These are phyloP conservation scores for Ogataea pini DNA, from an alignment of 805 yeast genomes.

Conservation along the genomic window DNA sequence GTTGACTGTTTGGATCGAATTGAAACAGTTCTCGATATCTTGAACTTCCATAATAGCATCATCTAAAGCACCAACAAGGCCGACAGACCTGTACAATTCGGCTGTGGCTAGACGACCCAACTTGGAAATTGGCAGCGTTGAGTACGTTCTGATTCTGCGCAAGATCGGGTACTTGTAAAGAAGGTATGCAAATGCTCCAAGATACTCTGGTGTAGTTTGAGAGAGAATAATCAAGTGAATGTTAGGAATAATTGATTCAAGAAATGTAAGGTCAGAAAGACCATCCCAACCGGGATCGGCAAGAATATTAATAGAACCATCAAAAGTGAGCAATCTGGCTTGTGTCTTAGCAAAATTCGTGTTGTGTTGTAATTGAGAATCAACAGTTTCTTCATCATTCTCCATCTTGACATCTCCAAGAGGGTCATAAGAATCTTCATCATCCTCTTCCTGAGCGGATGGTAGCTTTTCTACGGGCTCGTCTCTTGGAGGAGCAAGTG, in stretches of 20 bases:
- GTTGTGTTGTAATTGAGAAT: not conserved
- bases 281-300: conserved; percentile 83
- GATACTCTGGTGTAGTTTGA: conserved; percentile 76
- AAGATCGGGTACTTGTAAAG: conserved; percentile 60
- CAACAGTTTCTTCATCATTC: conserved; percentile 7
- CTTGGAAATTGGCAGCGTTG: conserved; percentile 88
- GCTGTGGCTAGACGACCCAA: conserved; percentile 82
- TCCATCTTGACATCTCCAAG: conserved; percentile 16
- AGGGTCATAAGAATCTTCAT: conserved; percentile 20
- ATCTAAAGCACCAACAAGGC: conserved; percentile 71
- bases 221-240: conserved; percentile 78
- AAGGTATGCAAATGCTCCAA: conserved; percentile 77
- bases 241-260: conserved; percentile 45
- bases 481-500: conserved; percentile 21
- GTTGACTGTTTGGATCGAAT: conserved; percentile 66
- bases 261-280: conserved; percentile 39
- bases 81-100: conserved; percentile 74
- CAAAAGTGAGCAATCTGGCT: conserved; percentile 53
- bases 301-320: conserved; percentile 51
- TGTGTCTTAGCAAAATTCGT: conserved; percentile 21
- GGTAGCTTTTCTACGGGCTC: not conserved
- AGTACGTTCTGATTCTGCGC: conserved; percentile 69
- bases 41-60: conserved; percentile 59
- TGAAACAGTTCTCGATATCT: conserved; percentile 82
- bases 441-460: conserved; percentile 13